Evolutionary conservation across 257 asterid genomes (phyloP), one percentile per base, ranked within the genome.

Genomic region (Nicotiana benthamiana): DNA sequence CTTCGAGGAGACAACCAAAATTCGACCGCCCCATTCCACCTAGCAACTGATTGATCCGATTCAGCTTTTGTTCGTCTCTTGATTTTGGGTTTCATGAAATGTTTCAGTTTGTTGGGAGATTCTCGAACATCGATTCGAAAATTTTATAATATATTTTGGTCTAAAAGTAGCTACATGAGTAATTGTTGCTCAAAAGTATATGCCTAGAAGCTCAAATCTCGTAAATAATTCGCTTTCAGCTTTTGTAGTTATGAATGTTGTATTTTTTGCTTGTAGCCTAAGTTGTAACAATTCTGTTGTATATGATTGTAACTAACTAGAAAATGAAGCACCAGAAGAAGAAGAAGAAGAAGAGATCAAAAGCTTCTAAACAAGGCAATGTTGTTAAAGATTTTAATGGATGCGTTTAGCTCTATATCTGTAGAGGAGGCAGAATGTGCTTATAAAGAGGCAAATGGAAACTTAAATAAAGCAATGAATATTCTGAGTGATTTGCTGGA

Each of bases 291-390:
- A 15, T 24, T 36, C 8, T 24, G 20, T 72, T 72, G 40, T 46
- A 46, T 46, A 24, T 24, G 24, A 24, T 72, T 46, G 60, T 72
- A 22, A 13, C 3, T 72, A 12, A 48, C 4, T 43, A 12, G 51
- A 82, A 76, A 67, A 91, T 89, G 95, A 88, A 83, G 89, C 89
- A 85, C 28, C 51, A 88, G 65, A 78, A 46, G 22, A 93, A 86
- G 65, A 78, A 46, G 22, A 93, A 86, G 30, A 94, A 90, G 91
- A 93, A 82, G 90, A 88, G 92, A 84, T 82, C 93, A 0, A 88
- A 82, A 82, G 83, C 43, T 84, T 83, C 89, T 8, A 83, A 77
- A 46, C 81, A 84, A 67, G 86, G 83, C 43, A 79, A 72, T 11
- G 79, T 59, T 46, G 86, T 66, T 27, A 83, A 87, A 83, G 52